A percentile compares a stretch with the other conserved stretches of the same genome.
phyloP scores from a whole-genome alignment of 306 rosid species.

The Trichosanthes truncata region DNA sequence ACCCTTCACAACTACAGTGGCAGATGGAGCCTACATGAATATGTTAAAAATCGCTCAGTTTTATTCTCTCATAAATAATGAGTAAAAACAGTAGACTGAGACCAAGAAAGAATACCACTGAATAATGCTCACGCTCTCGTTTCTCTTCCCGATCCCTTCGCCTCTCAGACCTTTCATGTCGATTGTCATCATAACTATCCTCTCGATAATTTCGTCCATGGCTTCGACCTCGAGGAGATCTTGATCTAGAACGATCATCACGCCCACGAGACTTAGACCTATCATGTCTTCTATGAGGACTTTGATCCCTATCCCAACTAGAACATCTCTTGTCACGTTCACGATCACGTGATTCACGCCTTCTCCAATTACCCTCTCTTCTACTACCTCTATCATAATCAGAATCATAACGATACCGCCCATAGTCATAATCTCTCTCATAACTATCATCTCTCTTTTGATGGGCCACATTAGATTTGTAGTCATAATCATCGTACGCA shows the following conservation, averaged over 20 bases:
- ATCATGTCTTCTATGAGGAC: conserved; percentile 64
- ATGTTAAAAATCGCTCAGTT: conserved; percentile 17
- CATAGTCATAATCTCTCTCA: conserved; percentile 71
- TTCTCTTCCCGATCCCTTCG: conserved; percentile 80
- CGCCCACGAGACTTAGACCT: conserved; percentile 64
- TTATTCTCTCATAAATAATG: not conserved
- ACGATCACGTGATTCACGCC: conserved; percentile 63
- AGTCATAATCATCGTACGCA: conserved; percentile 67
- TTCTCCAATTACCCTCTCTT: conserved; percentile 72
- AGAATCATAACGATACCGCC: conserved; percentile 77
- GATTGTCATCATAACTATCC: conserved; percentile 61
- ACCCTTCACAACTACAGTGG: conserved; percentile 95
- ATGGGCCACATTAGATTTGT: conserved; percentile 50
- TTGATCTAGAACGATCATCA: conserved; percentile 69
- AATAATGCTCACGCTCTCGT: conserved; percentile 54
- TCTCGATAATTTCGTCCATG: conserved; percentile 73
- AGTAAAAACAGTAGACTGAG: not conserved
- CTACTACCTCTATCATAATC: conserved; percentile 74
- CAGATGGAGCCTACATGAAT: conserved; percentile 79
- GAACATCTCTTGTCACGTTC: conserved; percentile 59
- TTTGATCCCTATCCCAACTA: conserved; percentile 65
- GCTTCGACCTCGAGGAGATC: conserved; percentile 85
- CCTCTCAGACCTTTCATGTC: conserved; percentile 65
- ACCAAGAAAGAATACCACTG: conserved; percentile 52
- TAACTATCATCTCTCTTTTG: conserved; percentile 74